Evolutionary conservation across 2,329 filamentous ascomycete species (phyloP), one percentile per base, ranked within the genome.

Genomic region (Nemania serpens): DNA sequence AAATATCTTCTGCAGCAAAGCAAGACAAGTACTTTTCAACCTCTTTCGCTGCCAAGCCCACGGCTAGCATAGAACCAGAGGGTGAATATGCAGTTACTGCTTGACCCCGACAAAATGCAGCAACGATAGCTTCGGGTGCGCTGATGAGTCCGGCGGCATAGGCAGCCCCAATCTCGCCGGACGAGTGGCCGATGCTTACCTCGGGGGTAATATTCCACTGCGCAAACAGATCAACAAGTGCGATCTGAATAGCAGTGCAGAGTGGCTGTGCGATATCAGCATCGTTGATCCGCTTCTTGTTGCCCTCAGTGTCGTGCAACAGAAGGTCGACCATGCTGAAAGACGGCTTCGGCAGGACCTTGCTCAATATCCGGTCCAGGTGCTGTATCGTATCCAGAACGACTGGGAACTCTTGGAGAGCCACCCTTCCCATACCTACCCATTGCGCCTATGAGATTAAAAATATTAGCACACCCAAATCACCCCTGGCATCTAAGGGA

Each of bases 171-270:
- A 82, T 80, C 57, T 84, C 73, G 29, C 75, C 69, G 9, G 75
- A 71, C 12, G 73, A 68, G 18, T 81, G 81, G 5, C 77, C 69
- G 1, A 75, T 56, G 45, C 78, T 75, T 5, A 74, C 67, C 2
- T 71, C 69, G 2, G 71, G 70, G 2, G 66, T 70, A 33, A 80
- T 66, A 45, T 76, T 66, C 63, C 71, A 70, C 29, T 75, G 70
- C 10, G 74, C 73, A 42, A 77, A 74, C 15, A 75, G 68, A 34
- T 78, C 75, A 50, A 81, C 79, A 55, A 77, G 76, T 39, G 71
- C 70, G 36, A 79, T 69, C 62, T 82, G 77, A 57, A 80, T 66
- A 17, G 76, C 79, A 64, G 81, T 82, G 71, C 79, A 79, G 51
- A 79, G 76, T 4, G 73, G 70, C 55, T 73, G 71, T 15, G 68